Conservation (phyloP, 768 basidiomycete genomes). For the Leccinellum rugosiceps region DNA sequence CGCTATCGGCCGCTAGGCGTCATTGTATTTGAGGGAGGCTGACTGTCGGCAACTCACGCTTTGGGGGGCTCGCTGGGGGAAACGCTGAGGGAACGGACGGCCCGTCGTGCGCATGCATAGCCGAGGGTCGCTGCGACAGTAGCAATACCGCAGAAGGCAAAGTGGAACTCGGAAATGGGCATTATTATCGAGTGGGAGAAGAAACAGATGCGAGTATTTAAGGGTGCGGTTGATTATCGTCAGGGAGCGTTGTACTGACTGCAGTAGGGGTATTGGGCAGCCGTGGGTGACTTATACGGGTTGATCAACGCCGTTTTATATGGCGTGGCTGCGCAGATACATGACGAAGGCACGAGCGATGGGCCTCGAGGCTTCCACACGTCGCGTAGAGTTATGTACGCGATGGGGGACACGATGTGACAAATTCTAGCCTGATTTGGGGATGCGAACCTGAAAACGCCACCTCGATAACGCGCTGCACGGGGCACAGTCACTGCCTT, state of each 20-base stretch:
- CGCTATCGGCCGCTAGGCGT: slow-evolving; percentile 30
- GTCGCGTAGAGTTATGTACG: slow-evolving; percentile 7
- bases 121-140: slow-evolving; percentile 60
- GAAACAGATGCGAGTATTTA: slow-evolving; percentile 18
- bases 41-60: slow-evolving; percentile 32
- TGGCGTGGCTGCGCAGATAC: slow-evolving; percentile 16
- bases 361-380: slow-evolving; percentile 33
- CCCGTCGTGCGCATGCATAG: slow-evolving; percentile 51
- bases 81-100: slow-evolving; percentile 14
- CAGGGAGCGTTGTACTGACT: background rate
- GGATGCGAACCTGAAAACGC: slow-evolving; percentile 3
- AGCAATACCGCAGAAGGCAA: slow-evolving; percentile 54
- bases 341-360: slow-evolving; percentile 25
- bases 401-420: slow-evolving; percentile 21
- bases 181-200: slow-evolving; percentile 37
- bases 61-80: slow-evolving; percentile 18
- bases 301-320: slow-evolving; percentile 34
- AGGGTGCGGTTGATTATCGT: slow-evolving; percentile 20
- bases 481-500: slow-evolving; percentile 13
- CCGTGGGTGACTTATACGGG: slow-evolving; percentile 1
- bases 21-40: slow-evolving; percentile 28
- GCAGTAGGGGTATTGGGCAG: slow-evolving; percentile 17
- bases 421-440: slow-evolving; percentile 1
- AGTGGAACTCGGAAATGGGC: slow-evolving; percentile 50
- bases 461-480: slow-evolving; percentile 12